Base-by-base conservation (phyloP, 148 eudicot species). In the Drosera capensis region DNA sequence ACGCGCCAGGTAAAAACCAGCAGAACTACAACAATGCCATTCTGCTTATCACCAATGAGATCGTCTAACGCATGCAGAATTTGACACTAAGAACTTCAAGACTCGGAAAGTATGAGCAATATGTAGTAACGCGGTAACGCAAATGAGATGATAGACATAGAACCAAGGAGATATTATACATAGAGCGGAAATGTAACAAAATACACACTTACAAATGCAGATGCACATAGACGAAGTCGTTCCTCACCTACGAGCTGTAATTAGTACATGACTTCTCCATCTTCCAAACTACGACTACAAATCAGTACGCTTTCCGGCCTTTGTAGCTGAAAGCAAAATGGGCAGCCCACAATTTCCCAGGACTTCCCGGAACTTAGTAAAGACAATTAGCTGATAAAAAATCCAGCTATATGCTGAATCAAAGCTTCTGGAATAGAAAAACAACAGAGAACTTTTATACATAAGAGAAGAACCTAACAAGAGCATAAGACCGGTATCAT, bases 271-370 rank as follows among this genome's bases (percentile, higher is more conserved):
- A 40, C n/a, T 14, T 16, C 44, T 13, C 9, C 23, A 43, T 18
- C 9, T 43, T n/a, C 23, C 22, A 20, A 23, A n/a, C n/a, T n/a
- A n/a, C n/a, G n/a, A n/a, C n/a, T n/a, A n/a, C n/a, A n/a, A n/a
- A n/a, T n/a, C n/a, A n/a, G 8, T 23, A 25, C n/a, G 48, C 29
- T 16, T 44, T 28, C 48, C 48, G 25, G 23, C 48, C 48, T 44
- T 44, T 44, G 48, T 44, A 28, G 25, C 29, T 44, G 31, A 9
- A 28, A 28, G 9, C 31, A 28, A 9, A 28, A 28, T 28, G 31
- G 31, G 31, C 11, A 0, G n/a, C n/a, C 5, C n/a, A 34, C 13
- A 0, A 9, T 34, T 34, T 34, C n/a, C 5, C 7, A 2, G 3
- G 38, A 34, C 13, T 4, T 9, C 38, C 38, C 38, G n/a, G 38